Conservation (phyloP, 2,329 filamentous ascomycete species). For the Colletotrichum noveboracense region DNA sequence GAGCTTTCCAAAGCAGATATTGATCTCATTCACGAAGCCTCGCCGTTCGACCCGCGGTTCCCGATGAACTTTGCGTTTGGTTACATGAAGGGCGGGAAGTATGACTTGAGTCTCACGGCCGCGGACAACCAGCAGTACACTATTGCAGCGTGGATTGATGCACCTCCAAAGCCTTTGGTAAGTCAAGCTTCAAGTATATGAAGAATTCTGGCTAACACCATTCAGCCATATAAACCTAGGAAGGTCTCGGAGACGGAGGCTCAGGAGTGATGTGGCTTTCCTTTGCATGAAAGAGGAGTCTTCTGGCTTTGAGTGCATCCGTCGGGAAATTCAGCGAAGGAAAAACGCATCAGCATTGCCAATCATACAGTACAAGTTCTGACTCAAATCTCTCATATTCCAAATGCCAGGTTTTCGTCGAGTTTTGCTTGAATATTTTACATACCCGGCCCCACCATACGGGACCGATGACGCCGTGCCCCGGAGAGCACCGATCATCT, state of each 20-base stretch:
- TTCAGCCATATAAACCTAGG: not conserved
- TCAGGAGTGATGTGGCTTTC: not conserved
- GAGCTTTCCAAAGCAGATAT: constrained; percentile 60
- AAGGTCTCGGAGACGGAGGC: not conserved
- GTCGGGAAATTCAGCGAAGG: not conserved
- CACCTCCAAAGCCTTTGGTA: not conserved
- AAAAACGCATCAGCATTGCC: not conserved
- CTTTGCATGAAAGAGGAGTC: not conserved
- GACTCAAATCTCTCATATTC: not conserved
- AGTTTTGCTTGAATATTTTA: not conserved
- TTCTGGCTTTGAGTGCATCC: not conserved
- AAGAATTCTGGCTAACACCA: not conserved
- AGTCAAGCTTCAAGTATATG: not conserved
- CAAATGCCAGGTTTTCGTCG: not conserved
- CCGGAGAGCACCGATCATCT: not conserved
- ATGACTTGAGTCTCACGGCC: not conserved
- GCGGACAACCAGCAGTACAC: not conserved
- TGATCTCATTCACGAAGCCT: constrained; percentile 57
- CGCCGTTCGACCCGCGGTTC: constrained; percentile 61
- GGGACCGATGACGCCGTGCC: not conserved
- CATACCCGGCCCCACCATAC: not conserved
- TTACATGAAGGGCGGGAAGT: not conserved
- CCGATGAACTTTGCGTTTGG: constrained; percentile 35
- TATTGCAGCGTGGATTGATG: not conserved
- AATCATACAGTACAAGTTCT: not conserved